Evolutionary conservation across 768 basidiomycete species (phyloP).

Genomic region (Mycena amicta): DNA sequence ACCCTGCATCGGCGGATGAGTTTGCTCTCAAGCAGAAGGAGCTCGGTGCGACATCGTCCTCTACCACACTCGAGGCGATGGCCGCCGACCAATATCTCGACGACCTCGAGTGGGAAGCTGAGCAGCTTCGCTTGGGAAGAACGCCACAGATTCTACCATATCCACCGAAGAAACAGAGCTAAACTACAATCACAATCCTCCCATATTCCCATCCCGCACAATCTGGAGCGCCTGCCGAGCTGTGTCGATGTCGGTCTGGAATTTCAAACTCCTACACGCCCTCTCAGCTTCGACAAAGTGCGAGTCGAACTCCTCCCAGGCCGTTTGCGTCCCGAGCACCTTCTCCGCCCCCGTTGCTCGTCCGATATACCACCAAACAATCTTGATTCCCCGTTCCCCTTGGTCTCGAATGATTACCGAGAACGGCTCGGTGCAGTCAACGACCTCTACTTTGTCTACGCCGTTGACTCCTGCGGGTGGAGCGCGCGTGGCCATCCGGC

Average conservation of each 20-base stretch:
- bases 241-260: slow-evolving; percentile 40
- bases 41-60: slow-evolving; percentile 29
- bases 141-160: slow-evolving; percentile 22
- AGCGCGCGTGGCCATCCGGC: slow-evolving; percentile 57
- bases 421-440: slow-evolving; percentile 36
- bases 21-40: slow-evolving; percentile 31
- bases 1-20: slow-evolving; percentile 31
- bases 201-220: slow-evolving; percentile 26
- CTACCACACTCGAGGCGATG: slow-evolving; percentile 42
- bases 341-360: slow-evolving; percentile 34
- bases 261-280: slow-evolving; percentile 40
- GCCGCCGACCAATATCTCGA: slow-evolving; percentile 66
- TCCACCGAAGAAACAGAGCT: neutral
- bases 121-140: slow-evolving; percentile 32
- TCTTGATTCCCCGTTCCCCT: slow-evolving; percentile 38
- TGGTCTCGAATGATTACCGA: slow-evolving; percentile 29
- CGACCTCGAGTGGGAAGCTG: slow-evolving; percentile 70
- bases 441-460: slow-evolving; percentile 25
- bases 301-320: slow-evolving; percentile 43
- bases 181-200: neutral
- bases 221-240: slow-evolving; percentile 41
- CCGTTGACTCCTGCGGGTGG: slow-evolving; percentile 48
- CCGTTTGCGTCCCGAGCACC: slow-evolving; percentile 46
- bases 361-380: slow-evolving; percentile 57
- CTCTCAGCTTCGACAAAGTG: slow-evolving; percentile 38